Conservation (phyloP, 257 asterid genomes). For the Nicotiana benthamiana region DNA sequence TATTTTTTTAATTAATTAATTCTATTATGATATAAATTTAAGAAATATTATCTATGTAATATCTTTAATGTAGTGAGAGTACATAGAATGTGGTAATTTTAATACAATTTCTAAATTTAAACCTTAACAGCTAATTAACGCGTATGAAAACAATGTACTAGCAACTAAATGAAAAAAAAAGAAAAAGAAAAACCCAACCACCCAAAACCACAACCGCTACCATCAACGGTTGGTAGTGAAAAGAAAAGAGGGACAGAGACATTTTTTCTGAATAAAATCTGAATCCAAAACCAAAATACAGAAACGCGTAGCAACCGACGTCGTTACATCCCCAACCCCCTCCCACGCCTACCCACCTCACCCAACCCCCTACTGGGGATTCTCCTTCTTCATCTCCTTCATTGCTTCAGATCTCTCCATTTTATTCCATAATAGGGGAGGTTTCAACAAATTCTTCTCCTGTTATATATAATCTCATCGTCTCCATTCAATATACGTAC, state of each 20-base stretch:
- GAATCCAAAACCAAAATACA: not conserved
- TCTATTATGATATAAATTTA: no score
- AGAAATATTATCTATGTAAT: not conserved
- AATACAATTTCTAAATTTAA: not conserved
- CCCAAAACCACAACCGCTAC: not conserved
- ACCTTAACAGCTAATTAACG: not conserved
- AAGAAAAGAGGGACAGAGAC: not conserved
- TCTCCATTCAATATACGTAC: not conserved
- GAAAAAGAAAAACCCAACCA: not conserved
- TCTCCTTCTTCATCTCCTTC: not conserved
- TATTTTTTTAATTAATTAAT: no score
- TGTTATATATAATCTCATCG: not conserved
- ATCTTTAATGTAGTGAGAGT: not conserved
- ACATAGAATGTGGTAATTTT: not conserved
- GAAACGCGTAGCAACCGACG: not conserved
- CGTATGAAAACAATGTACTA: not conserved
- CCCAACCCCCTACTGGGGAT: not conserved
- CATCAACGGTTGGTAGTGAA: not conserved
- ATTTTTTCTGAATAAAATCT: not conserved
- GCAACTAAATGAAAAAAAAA: not conserved
- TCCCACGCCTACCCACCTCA: not conserved
- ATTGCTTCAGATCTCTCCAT: slow-evolving; percentile 6
- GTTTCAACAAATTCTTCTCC: not conserved
- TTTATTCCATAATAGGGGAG: not conserved
- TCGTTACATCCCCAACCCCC: not conserved